These are phyloP conservation scores for Penicillium sp. DNA, from an alignment of 2,329 filamentous ascomycete species.

Conservation along the genomic window DNA sequence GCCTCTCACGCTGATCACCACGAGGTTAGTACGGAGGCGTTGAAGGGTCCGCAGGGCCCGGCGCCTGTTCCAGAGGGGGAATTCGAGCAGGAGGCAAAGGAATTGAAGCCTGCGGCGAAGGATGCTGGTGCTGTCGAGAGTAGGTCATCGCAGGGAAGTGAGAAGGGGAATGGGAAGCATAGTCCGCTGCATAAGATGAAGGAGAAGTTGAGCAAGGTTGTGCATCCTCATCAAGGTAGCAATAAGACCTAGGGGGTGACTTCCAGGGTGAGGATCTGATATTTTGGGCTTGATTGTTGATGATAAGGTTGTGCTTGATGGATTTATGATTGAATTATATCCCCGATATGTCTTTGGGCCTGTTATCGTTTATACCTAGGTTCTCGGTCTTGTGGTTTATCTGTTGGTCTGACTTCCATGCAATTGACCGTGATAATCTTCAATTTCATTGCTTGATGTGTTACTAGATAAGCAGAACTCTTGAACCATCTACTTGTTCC, in stretches of 20 bases:
- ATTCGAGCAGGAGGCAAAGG: constrained; percentile 33
- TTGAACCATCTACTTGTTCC: no score
- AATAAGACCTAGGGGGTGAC: constrained; percentile 2
- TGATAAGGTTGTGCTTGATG: neutral
- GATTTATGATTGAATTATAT: neutral
- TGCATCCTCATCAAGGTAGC: constrained; percentile 11
- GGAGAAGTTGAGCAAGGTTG: constrained; percentile 26
- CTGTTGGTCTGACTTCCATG: no score
- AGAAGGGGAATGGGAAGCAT: constrained; percentile 17
- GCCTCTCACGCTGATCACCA: neutral
- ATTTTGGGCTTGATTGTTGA: neutral
- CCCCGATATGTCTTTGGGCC: neutral
- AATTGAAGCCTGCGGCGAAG: constrained; percentile 14
- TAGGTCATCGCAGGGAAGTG: neutral
- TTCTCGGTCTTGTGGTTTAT: no score
- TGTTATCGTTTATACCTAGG: neutral
- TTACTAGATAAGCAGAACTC: no score
- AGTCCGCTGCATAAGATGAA: constrained; percentile 26
- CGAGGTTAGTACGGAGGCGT: constrained; percentile 32
- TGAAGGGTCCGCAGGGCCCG: constrained; percentile 32
- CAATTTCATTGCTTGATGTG: no score
- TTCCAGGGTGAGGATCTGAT: neutral
- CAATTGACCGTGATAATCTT: no score
- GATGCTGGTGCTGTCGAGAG: constrained; percentile 1
- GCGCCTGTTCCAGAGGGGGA: constrained; percentile 28